Evolutionary conservation across 2,329 filamentous ascomycete species (phyloP), one percentile per base, ranked within the genome.

Genomic region (Arachnomyces sp.): DNA sequence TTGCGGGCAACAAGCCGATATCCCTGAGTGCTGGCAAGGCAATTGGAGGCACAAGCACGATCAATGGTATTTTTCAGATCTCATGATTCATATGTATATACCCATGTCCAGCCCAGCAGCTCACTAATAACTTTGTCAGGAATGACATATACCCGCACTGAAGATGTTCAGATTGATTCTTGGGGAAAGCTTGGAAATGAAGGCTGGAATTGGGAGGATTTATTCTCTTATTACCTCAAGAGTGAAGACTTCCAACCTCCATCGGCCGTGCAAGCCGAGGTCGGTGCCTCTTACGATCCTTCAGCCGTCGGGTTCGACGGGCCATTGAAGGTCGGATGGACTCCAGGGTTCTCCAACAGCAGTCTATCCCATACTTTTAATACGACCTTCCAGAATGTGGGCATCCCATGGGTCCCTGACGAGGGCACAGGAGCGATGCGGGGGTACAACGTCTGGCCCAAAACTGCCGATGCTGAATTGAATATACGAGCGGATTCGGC

Each of bases 171-270:
- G 18, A 31, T 30, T 31, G 62, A 71, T 39, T 61, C 60, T 3
- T 71, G 66, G 67, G 65, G 66, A 42, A 44, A 48, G 0, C 52
- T 71, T 2, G 67, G 67, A 2, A 70, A 68, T 39, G 38, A 53
- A 2, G 67, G 65, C 8, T 71, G 68, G 68, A 64, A 66, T 32
- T 72, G 67, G 63, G 35, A 56, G 1, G 53, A 39, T 4, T 46
- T 64, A 13, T 33, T 57, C 3, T 46, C 50, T 4, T 59, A 55
- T 40, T 65, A 64, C 40, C 55, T 56, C 37, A 66, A 65, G 53
- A 13, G 14, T 16, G 36, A 38, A 28, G 16, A 16, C 11, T 31
- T 20, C 28, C 30, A 28, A 13, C 13, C 20, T 12, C 18, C 28
- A 6, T 13, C 28, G 15, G 28, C 30, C 14, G 29, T 11, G 2